A percentile compares a stretch with the other conserved stretches of the same genome.
phyloP scores from a whole-genome alignment of 768 basidiomycete species.

The Mycena galopus region DNA sequence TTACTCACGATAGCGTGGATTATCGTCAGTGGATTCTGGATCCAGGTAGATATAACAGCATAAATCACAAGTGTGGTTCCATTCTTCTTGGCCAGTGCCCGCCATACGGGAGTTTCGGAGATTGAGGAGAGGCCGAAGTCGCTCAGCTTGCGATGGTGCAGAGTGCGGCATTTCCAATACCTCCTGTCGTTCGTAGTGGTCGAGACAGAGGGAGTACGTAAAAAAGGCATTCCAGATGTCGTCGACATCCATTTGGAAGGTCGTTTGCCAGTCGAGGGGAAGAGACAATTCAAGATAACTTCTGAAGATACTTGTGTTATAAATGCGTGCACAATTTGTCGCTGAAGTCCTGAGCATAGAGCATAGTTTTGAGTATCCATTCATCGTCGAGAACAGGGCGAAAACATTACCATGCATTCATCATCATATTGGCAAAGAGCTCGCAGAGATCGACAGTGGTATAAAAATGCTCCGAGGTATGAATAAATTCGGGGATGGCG shows the following conservation, averaged over 20 bases:
- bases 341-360: too few relatives aligned
- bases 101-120: constrained; percentile 41
- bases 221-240: constrained; percentile 45
- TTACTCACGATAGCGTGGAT: constrained; percentile 22
- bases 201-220: constrained; percentile 37
- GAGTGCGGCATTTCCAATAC: constrained; percentile 36
- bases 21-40: constrained; percentile 20
- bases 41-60: constrained; percentile 39
- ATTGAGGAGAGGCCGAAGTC: constrained; percentile 38
- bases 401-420: constrained; percentile 4
- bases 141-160: constrained; percentile 34
- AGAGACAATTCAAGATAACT: neutral
- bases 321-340: constrained; percentile 45
- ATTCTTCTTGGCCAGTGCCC: constrained; percentile 45
- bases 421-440: constrained; percentile 29
- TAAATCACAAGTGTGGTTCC: constrained; percentile 46
- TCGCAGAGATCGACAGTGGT: constrained; percentile 20
- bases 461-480: constrained; percentile 31
- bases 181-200: constrained; percentile 29
- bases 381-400: too few relatives aligned
- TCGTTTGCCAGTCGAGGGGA: constrained; percentile 28
- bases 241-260: constrained; percentile 34
- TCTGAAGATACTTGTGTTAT: constrained; percentile 37
- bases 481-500: constrained; percentile 31
- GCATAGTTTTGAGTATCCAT: too few relatives aligned